Conservation (phyloP, 129 eudicot genomes). For the Smallanthus sonchifolius region DNA sequence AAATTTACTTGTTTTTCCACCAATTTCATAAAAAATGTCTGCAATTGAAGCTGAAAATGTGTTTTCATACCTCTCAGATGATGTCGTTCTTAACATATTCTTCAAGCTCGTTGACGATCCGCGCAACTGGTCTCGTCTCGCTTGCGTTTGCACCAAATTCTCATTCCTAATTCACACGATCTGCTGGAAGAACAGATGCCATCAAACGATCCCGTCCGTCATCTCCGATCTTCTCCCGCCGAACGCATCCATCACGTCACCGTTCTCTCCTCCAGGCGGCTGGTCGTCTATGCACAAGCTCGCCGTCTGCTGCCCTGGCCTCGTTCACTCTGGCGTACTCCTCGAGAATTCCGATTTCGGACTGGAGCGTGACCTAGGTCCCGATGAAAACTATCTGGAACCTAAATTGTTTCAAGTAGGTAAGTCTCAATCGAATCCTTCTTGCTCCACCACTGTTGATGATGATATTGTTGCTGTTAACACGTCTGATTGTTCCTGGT, state of each 20-base stretch:
- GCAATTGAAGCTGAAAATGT: slow-evolving; percentile 20
- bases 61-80: slow-evolving; percentile 63
- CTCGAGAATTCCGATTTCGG: slow-evolving; percentile 87
- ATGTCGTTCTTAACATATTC: slow-evolving; percentile 66
- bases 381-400: slow-evolving; percentile 40
- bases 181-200: slow-evolving; percentile 61
- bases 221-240: slow-evolving; percentile 56
- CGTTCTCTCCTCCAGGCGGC: slow-evolving; percentile 43
- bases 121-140: slow-evolving; percentile 65
- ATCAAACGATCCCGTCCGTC: slow-evolving; percentile 46
- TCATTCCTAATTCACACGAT: slow-evolving; percentile 41
- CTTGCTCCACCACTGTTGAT: slow-evolving; percentile 25
- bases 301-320: slow-evolving; percentile 85
- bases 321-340: slow-evolving; percentile 64
- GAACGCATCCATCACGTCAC: slow-evolving; percentile 25
- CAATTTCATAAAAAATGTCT: slow-evolving; percentile 15
- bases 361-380: slow-evolving; percentile 71
- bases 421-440: slow-evolving; percentile 15
- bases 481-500: slow-evolving; percentile 47
- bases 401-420: slow-evolving; percentile 14
- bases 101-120: slow-evolving; percentile 69
- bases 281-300: slow-evolving; percentile 82
- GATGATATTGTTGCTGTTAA: slow-evolving; percentile 3
- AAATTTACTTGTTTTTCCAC: background rate
- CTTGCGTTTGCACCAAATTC: slow-evolving; percentile 80